A percentile compares a stretch with the other conserved stretches of the same genome.
phyloP scores from a whole-genome alignment of 2,329 filamentous ascomycete species.

The Botryotinia narcissicola region DNA sequence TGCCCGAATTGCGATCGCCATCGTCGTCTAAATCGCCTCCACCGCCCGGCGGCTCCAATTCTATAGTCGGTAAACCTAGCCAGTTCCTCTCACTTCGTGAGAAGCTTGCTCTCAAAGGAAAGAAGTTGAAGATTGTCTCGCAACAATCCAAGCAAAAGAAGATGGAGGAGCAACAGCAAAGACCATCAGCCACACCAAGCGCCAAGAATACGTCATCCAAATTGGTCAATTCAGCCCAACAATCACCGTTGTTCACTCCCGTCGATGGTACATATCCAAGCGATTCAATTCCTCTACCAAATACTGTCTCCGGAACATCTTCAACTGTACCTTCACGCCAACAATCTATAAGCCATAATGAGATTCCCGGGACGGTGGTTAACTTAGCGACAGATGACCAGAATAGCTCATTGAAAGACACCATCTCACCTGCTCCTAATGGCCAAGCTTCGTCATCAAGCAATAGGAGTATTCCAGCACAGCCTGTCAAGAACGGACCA shows the following conservation, averaged over 20 bases:
- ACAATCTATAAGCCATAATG: background rate
- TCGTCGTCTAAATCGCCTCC: conserved; percentile 16
- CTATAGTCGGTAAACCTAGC: background rate
- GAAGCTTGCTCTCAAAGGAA: conserved; percentile 36
- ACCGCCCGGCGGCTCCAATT: background rate
- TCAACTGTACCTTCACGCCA: background rate
- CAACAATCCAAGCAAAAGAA: conserved; percentile 18
- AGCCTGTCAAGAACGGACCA: conserved; percentile 24
- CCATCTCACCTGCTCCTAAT: background rate
- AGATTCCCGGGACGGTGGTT: background rate
- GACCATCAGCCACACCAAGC: conserved; percentile 18
- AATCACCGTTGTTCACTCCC: background rate
- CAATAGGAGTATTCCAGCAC: background rate
- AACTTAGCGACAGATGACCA: background rate
- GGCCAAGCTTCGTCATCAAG: background rate
- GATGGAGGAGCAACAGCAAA: background rate
- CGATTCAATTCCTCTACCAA: background rate
- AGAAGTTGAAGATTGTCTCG: conserved; percentile 33
- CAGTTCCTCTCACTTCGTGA: conserved; percentile 34
- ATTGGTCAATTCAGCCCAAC: background rate
- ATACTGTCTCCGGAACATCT: background rate
- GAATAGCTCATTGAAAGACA: background rate
- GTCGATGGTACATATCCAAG: background rate
- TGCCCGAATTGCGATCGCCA: conserved; percentile 10
- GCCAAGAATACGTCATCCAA: background rate